Conservation (phyloP, 2,329 filamentous ascomycete genomes). For the Microsporum canis region DNA sequence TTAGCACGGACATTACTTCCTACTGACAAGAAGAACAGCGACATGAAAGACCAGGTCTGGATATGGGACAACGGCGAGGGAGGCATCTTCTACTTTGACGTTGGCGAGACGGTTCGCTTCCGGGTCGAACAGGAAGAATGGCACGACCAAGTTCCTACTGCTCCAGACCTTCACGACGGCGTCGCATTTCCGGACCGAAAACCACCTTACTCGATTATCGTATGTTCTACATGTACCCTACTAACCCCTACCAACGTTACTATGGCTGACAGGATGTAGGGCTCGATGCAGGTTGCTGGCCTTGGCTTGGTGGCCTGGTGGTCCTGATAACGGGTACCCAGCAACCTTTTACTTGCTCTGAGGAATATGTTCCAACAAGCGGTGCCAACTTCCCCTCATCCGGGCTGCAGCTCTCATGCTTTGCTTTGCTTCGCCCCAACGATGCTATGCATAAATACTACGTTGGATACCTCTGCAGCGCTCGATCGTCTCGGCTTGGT, state of each 20-base stretch:
- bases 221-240: conserved; percentile 17
- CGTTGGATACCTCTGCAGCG: too few species aligned
- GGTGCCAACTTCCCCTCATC: background rate
- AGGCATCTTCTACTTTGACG: conserved; percentile 72
- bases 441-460: too few species aligned
- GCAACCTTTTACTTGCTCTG: too few species aligned
- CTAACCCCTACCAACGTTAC: background rate
- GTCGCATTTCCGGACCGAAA: conserved; percentile 46
- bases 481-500: background rate
- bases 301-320: conserved; percentile 38
- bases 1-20: conserved; percentile 13
- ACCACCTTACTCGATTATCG: conserved; percentile 42
- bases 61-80: conserved; percentile 67
- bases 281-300: conserved; percentile 38
- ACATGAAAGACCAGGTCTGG: conserved; percentile 67
- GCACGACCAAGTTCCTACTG: conserved; percentile 72
- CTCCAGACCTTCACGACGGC: conserved; percentile 53
- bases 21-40: conserved; percentile 35
- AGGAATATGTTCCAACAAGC: background rate
- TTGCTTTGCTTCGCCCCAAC: too few species aligned
- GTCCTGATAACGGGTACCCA: conserved; percentile 18
- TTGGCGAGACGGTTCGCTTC: conserved; percentile 77
- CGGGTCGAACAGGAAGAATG: conserved; percentile 79
- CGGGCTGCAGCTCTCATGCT: background rate
- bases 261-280: conserved; percentile 20